Conservation (phyloP, 2,329 filamentous ascomycete species). For the Trichoderma simmonsii region DNA sequence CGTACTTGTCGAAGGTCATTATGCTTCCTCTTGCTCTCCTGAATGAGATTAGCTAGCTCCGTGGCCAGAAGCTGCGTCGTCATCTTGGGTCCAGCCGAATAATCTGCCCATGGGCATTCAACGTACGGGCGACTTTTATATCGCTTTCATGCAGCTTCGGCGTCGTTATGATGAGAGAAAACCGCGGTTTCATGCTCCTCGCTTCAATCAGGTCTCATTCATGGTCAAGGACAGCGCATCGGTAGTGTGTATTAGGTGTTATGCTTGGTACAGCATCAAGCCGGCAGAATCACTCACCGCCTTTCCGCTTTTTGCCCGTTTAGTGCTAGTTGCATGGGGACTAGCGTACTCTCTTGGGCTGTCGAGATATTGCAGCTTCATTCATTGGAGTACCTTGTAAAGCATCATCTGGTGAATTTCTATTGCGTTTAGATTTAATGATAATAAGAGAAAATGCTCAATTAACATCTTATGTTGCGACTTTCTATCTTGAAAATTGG, state of each 20-base stretch:
- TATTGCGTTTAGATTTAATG: too few relatives aligned
- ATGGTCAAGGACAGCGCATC: constrained; percentile 4
- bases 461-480: neutral
- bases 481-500: neutral
- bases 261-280: constrained; percentile 1
- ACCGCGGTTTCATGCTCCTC: neutral
- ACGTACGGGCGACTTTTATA: constrained; percentile 23
- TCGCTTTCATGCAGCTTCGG: constrained; percentile 29
- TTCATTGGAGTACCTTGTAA: neutral
- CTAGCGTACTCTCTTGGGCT: neutral
- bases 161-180: neutral
- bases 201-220: neutral
- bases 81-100: constrained; percentile 55
- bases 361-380: neutral
- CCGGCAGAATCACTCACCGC: constrained; percentile 16
- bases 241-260: neutral
- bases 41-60: constrained; percentile 85
- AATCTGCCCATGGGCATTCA: constrained; percentile 25
- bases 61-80: constrained; percentile 85
- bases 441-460: neutral
- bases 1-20: constrained; percentile 79
- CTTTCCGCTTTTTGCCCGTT: neutral
- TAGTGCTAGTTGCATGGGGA: neutral
- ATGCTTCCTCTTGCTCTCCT: constrained; percentile 94
- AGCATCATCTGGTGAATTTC: neutral